Base-by-base conservation (phyloP, 78 protist species). In the Kipferlia bialata region DNA sequence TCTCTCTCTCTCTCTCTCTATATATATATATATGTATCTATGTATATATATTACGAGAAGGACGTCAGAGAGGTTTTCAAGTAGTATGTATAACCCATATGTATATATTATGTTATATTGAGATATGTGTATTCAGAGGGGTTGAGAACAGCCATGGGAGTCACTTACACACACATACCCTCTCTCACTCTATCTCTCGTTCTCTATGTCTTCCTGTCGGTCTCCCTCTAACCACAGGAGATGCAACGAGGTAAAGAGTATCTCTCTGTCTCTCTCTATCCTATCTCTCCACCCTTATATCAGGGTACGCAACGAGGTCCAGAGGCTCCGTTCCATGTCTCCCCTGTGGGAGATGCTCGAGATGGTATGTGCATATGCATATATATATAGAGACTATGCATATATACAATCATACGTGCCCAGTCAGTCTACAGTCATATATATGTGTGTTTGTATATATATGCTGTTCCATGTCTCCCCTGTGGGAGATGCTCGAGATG, bases 311-410 rank as follows among this genome's bases (percentile, higher is more conserved):
- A n/a, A n/a, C n/a, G 10, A 5, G 45, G 62, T 90, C 18, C 55
- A 66, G 31, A 37, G 94, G 13, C 80, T 93, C 64, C 78, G 98
- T 33, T 93, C 87, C 55, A 78, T 93, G 89, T 41, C 76, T 2
- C 98, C 98, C 44, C 82, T 93, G 54, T 93, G 89, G 89, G 98
- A 93, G 75, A 86, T 92, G 92, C 80, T 76, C 48, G 7, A 60
- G 45, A 15, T n/a, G n/a, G n/a, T n/a, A n/a, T n/a, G n/a, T n/a
- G n/a, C n/a, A n/a, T n/a, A n/a, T n/a, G n/a, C n/a, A n/a, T n/a
- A n/a, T n/a, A n/a, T n/a, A n/a, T n/a, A n/a, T n/a, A n/a, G n/a
- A n/a, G n/a, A n/a, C n/a, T n/a, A n/a, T n/a, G n/a, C n/a, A n/a
- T n/a, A n/a, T n/a, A n/a, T n/a, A n/a, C n/a, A n/a, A n/a, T n/a